These are phyloP conservation scores for Polytrichum commune DNA, from an alignment of 225 moss, liverwort and hornwort genomes.

Conservation along the genomic window DNA sequence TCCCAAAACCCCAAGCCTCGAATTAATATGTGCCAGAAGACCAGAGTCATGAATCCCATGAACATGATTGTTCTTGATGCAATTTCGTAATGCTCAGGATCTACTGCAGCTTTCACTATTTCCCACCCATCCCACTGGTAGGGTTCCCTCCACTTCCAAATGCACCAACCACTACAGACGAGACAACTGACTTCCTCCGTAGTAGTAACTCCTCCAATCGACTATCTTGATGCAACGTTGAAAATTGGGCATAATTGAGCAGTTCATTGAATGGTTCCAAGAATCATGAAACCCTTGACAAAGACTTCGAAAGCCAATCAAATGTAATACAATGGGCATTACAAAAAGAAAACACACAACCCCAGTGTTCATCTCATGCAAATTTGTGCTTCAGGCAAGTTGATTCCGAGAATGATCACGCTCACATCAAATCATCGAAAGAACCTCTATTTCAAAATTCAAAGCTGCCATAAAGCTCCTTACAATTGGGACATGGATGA, in stretches of 20 bases:
- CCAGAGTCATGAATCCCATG: no score
- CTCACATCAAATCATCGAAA: neutral
- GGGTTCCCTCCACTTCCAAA: neutral
- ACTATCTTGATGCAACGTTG: no score
- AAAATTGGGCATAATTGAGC: no score
- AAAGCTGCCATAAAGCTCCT: neutral
- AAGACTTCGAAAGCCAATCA: no score
- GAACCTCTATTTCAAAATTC: neutral
- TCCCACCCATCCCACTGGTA: neutral
- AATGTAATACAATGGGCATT: no score
- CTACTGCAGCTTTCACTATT: neutral
- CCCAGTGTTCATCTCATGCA: neutral
- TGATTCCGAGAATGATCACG: no score
- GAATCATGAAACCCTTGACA: no score
- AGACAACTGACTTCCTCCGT: no score
- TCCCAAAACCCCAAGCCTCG: neutral
- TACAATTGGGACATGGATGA: neutral
- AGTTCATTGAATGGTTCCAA: no score
- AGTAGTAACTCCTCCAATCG: no score
- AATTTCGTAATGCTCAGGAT: neutral
- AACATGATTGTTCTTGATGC: neutral
- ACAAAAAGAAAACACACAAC: no score
- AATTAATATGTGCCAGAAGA: no score
- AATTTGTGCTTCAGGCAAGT: neutral
- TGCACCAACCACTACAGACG: neutral